Base-by-base conservation (phyloP, 495 filamentous ascomycete species). In the Lasiosphaeria hispida region DNA sequence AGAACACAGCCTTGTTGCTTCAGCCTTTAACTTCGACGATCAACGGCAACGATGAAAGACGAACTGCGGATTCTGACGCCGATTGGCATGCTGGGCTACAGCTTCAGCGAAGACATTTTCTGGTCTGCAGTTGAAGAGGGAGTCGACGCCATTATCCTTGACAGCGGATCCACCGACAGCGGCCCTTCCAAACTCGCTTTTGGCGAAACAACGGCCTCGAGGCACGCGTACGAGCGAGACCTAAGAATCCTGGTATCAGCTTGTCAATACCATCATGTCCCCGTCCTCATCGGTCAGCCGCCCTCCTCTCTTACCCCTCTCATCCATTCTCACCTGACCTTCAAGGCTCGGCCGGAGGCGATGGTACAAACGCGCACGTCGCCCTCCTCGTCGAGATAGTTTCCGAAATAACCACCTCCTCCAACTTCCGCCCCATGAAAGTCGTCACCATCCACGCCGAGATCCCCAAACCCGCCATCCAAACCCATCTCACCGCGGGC, bases 81-180 rank as follows among this genome's bases (percentile, higher is more conserved):
- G 0, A 69, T 76, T 55, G 77, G 72, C 18, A 79, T 77, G 73
- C 68, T 82, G 18, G 77, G 77, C 13, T 80, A 81, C 63, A 75
- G 77, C 4, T 75, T 74, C 44, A 59, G 66, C n/a, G 69, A 73
- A 41, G 60, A 63, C 30, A 67, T 67, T 44, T 66, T 63, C 9
- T 63, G 64, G 14, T 48, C 40, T 1, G 67, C 67, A 0, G 57
- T 72, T 17, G 58, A 63, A 14, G 69, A 62, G n/a, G 58, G 60
- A 2, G 41, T 63, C 4, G 71, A 72, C 1, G 79, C 78, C 11
- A 70, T 82, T 37, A 79, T 82, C 14, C 57, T 79, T 8, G 79
- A 82, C 59, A 71, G 70, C 40, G 78, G 78, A 1, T 80, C 76
- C 2, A 82, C 77, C 0, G 78, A 82, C 57, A 63, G 68, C 17